Percentiles rank a stretch among this genome's conserved stretches.
Conservation (phyloP, 192 early-diverging fungal species). For the Irineochytrium annulatum region DNA sequence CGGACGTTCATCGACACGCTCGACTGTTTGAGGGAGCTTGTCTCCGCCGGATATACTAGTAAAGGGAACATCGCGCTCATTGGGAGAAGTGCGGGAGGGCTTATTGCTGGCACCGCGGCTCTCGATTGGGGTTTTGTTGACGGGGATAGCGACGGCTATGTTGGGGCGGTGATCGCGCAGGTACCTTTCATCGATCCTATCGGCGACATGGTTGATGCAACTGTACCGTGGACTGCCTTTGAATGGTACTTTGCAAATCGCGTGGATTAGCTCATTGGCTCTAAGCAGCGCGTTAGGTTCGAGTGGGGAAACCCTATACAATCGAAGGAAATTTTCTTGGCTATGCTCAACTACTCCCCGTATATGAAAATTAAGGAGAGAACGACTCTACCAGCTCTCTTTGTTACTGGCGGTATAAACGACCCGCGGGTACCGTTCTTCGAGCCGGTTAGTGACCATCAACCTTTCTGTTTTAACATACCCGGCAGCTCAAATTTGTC, state of each 20-base stretch:
- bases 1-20: constrained; percentile 35
- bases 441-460: no score
- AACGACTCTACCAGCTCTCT: constrained; percentile 16
- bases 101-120: constrained; percentile 31
- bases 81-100: constrained; percentile 43
- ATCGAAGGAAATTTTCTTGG: constrained; percentile 23
- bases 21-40: constrained; percentile 25
- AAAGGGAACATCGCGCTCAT: constrained; percentile 19
- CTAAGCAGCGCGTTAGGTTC: constrained; percentile 4
- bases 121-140: constrained; percentile 11
- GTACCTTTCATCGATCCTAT: constrained; percentile 48
- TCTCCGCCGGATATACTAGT: constrained; percentile 1
- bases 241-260: constrained; percentile 23
- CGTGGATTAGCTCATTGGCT: not conserved
- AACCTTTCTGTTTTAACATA: no score
- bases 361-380: no score
- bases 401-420: constrained; percentile 58
- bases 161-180: constrained; percentile 32
- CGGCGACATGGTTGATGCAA: constrained; percentile 34
- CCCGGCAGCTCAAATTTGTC: constrained; percentile 88
- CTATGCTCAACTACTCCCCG: constrained; percentile 42
- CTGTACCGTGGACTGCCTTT: constrained; percentile 41
- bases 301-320: constrained; percentile 43
- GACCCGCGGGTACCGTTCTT: constrained; percentile 79
- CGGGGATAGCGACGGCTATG: constrained; percentile 8